These are phyloP conservation scores for Shiraia sp. DNA, from an alignment of 2,329 filamentous ascomycete genomes.

Conservation along the genomic window DNA sequence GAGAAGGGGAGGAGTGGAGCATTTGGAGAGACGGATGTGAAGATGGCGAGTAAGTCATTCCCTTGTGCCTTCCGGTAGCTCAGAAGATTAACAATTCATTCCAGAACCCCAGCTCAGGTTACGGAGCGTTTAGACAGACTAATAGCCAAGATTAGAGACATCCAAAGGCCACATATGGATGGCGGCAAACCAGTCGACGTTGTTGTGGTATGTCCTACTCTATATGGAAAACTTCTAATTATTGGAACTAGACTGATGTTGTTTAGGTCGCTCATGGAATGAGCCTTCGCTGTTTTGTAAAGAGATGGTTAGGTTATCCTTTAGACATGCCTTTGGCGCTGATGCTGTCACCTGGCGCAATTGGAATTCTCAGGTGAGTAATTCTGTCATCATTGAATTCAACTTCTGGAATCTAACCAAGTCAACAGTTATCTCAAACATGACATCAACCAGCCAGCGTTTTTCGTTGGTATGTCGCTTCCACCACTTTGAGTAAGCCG, in stretches of 20 bases:
- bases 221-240: too few relatives aligned
- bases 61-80: background rate
- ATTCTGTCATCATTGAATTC: background rate
- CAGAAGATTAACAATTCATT: background rate
- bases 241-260: background rate
- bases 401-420: background rate
- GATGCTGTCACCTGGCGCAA: constrained; percentile 80
- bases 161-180: constrained; percentile 55
- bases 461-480: constrained; percentile 76
- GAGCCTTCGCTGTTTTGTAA: constrained; percentile 80
- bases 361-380: constrained; percentile 75
- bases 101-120: constrained; percentile 66
- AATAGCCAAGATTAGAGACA: constrained; percentile 70
- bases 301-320: constrained; percentile 75
- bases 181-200: constrained; percentile 62
- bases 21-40: constrained; percentile 90
- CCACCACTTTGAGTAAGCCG: constrained; percentile 10
- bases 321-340: constrained; percentile 72
- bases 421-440: constrained; percentile 73
- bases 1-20: constrained; percentile 65
- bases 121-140: constrained; percentile 71
- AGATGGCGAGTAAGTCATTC: constrained; percentile 67
- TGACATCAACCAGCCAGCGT: constrained; percentile 75
- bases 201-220: constrained; percentile 54
- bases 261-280: constrained; percentile 76